Evolutionary conservation across 2,329 filamentous ascomycete genomes (phyloP).

Genomic region (Fusarium sp.): DNA sequence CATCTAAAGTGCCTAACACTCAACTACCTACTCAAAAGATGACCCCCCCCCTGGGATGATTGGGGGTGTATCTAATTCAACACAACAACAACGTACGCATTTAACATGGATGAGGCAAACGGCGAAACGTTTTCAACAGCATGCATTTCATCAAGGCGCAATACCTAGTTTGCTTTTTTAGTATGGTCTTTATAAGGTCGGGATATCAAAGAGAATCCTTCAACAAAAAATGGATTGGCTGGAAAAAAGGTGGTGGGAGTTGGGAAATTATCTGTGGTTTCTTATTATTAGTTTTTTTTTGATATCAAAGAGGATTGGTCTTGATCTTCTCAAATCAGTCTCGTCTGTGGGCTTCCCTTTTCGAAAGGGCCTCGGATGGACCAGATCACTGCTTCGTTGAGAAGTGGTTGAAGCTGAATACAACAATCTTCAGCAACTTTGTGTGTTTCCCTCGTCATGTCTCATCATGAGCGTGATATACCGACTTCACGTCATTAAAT

Average conservation of each 20-base stretch:
- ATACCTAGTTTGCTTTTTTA: slow-evolving; percentile 41
- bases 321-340: slow-evolving; percentile 25
- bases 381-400: not conserved
- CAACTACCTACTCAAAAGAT: slow-evolving; percentile 10
- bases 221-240: slow-evolving; percentile 40
- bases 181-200: slow-evolving; percentile 30
- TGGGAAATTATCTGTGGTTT: slow-evolving; percentile 19
- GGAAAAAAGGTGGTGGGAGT: slow-evolving; percentile 42
- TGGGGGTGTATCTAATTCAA: slow-evolving; percentile 21
- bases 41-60: slow-evolving; percentile 17
- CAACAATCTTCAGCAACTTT: slow-evolving; percentile 18
- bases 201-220: slow-evolving; percentile 40
- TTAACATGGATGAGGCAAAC: slow-evolving; percentile 47
- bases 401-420: slow-evolving; percentile 25
- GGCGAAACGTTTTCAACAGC: slow-evolving; percentile 46
- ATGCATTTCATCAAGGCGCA: slow-evolving; percentile 47
- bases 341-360: slow-evolving; percentile 5
- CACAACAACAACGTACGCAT: slow-evolving; percentile 29
- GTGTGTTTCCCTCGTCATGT: not conserved
- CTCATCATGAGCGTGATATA: not conserved
- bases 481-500: not conserved
- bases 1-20: slow-evolving; percentile 53
- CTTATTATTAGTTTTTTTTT: slow-evolving; percentile 7
- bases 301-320: slow-evolving; percentile 30
- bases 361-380: not conserved